Evolutionary conservation across 1,284 basidiomycete genomes (phyloP), one percentile per base, ranked within the genome.

Genomic region (Rhizopogon parksii): DNA sequence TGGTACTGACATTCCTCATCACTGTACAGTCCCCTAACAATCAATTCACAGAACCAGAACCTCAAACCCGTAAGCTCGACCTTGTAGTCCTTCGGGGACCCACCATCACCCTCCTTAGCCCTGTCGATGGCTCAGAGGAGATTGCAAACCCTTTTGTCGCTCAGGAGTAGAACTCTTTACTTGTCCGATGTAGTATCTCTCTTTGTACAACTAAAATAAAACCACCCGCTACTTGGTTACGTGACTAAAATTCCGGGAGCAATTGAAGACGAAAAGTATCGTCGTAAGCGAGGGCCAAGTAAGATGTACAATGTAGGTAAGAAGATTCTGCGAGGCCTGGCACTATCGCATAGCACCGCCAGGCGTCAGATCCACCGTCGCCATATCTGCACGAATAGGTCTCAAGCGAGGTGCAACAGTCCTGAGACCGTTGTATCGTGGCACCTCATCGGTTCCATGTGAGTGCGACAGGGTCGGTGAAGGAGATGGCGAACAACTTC

Each of bases 41-140:
- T 54, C 40, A 40, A 46, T n/a, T 21, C 52, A 30, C 63, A 84
- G 84, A 87, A 62, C 83, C 83, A 40, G 78, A 82, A 62, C 77
- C 73, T 38, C 78, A 80, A 57, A 77, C 73, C 19, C 83, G 94
- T 46, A 69, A 73, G 6, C 73, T 96, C 2, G 94, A 94, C 12
- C 73, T 97, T 15, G 88, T 85, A 4, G 94, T 97, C 37, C 79
- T 95, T 17, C 79, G 94, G 47, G 94, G 94, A 12, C 94, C 94
- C 0, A 95, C 93, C 53, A 87, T 97, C 61, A 93, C 91, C 0
- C 78, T 97, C 4, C 77, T 96, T 55, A 94, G 89, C 64, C 94
- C 94, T 1, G 88, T 94, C 9, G 94, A 97, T 60, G 94, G 94
- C 52, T 92, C 83, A 49, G 90, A 91, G 67, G 90, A 92, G 66